phyloP scores from a whole-genome alignment of 192 early-diverging fungal genomes.

The Dimargaris cristalligena region DNA sequence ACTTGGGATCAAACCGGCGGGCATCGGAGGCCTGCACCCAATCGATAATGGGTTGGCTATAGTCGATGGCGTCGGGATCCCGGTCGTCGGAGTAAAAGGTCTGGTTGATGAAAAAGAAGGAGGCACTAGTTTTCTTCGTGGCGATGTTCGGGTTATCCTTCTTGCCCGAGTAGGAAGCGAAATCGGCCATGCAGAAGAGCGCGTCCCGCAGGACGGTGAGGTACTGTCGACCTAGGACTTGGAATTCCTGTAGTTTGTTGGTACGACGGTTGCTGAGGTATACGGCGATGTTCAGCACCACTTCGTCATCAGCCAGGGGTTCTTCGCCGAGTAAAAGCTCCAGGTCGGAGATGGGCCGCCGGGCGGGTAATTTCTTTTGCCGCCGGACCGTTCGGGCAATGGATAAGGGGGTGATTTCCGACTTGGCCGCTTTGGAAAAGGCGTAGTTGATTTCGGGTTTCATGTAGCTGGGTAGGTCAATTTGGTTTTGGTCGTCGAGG shows the following conservation, averaged over 20 bases:
- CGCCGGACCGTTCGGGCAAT: background rate
- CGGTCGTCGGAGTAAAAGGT: constrained; percentile 57
- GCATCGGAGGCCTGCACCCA: constrained; percentile 43
- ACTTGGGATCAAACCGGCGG: constrained; percentile 29
- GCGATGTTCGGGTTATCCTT: constrained; percentile 26
- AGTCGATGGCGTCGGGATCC: constrained; percentile 37
- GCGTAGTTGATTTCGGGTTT: constrained; percentile 32
- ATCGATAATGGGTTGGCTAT: constrained; percentile 49
- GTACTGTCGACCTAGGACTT: constrained; percentile 48
- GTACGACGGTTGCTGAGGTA: constrained; percentile 36
- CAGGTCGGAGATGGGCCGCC: constrained; percentile 18
- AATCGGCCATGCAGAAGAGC: constrained; percentile 52
- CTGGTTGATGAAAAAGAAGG: constrained; percentile 63
- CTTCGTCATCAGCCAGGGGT: constrained; percentile 29
- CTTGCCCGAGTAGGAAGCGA: constrained; percentile 28
- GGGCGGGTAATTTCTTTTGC: constrained; percentile 7
- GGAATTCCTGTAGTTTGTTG: constrained; percentile 38
- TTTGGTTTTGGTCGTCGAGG: constrained; percentile 27
- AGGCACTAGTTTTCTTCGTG: constrained; percentile 35
- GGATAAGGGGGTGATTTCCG: background rate
- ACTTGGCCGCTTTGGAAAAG: constrained; percentile 5
- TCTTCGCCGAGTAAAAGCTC: constrained; percentile 11
- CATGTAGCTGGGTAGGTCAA: constrained; percentile 26
- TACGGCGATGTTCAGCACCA: constrained; percentile 43
- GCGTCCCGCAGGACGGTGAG: constrained; percentile 49